Percentiles rank a stretch among this genome's conserved stretches.
phyloP scores from a whole-genome alignment of 805 yeast species.

The Metschnikowia bowlesiae region DNA sequence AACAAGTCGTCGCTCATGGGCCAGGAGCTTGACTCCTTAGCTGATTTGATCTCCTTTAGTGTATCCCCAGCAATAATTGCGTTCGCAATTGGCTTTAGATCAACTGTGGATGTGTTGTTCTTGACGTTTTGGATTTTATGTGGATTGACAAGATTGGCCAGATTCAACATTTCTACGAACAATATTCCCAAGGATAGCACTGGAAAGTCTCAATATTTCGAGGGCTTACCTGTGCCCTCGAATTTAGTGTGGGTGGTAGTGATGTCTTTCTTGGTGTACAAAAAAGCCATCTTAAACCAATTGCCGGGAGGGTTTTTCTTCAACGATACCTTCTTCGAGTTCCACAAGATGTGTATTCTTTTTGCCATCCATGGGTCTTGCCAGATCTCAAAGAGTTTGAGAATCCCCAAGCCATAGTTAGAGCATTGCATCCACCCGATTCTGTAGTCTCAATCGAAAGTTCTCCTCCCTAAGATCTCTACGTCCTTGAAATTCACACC shows the following conservation, averaged over 20 bases:
- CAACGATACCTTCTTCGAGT: conserved; percentile 55
- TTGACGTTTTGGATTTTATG: conserved; percentile 85
- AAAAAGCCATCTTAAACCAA: conserved; percentile 42
- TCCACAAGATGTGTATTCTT: conserved; percentile 64
- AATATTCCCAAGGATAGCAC: conserved; percentile 83
- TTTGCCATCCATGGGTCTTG: conserved; percentile 82
- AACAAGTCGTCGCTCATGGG: conserved; percentile 92
- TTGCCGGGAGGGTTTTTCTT: conserved; percentile 67
- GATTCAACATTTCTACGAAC: conserved; percentile 92
- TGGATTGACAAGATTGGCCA: conserved; percentile 89
- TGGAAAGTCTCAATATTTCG: conserved; percentile 90
- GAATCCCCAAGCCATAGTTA: conserved; percentile 75
- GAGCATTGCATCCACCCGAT: neutral
- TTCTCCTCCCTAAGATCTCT: conserved; percentile 9
- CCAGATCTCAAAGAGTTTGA: conserved; percentile 85
- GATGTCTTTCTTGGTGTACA: conserved; percentile 65
- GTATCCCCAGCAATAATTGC: conserved; percentile 95
- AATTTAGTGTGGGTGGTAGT: conserved; percentile 67
- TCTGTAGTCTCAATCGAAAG: neutral
- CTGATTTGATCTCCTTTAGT: conserved; percentile 91
- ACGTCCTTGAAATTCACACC: conserved; percentile 22
- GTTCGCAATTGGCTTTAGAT: conserved; percentile 82
- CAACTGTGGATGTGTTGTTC: conserved; percentile 73
- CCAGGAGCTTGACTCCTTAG: conserved; percentile 94
- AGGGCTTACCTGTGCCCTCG: conserved; percentile 95